Percentiles rank a stretch among this genome's conserved stretches.
Conservation (phyloP, 306 rosid genomes). For the Sechiopsis laciniata region DNA sequence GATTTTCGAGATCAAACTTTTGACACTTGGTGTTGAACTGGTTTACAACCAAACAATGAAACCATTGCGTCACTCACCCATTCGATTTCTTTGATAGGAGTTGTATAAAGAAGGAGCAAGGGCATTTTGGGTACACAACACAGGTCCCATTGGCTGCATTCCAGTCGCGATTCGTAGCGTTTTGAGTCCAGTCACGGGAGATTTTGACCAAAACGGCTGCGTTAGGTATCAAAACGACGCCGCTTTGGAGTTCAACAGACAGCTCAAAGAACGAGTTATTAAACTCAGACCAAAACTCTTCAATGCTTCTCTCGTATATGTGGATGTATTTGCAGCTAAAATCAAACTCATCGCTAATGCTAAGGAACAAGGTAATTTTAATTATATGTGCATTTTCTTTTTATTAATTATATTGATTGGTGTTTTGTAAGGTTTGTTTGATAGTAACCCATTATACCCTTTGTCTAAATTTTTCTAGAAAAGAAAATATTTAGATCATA, state of each 20-base stretch:
- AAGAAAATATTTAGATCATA: too few species aligned
- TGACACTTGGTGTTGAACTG: too few species aligned
- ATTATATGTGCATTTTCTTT: too few species aligned
- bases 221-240: constrained; percentile 45
- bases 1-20: too few species aligned
- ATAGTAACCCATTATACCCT: background rate
- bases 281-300: constrained; percentile 39
- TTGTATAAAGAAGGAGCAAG: constrained; percentile 54
- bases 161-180: constrained; percentile 36
- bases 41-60: too few species aligned
- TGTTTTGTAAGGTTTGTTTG: too few species aligned
- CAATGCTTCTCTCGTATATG: constrained; percentile 51
- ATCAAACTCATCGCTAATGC: constrained; percentile 46
- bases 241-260: constrained; percentile 55
- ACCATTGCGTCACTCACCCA: too few species aligned
- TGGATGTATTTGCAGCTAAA: constrained; percentile 70
- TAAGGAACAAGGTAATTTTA: constrained; percentile 37
- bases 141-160: constrained; percentile 77
- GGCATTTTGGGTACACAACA: constrained; percentile 78
- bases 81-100: constrained; percentile 28
- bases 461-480: background rate
- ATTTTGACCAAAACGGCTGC: constrained; percentile 52
- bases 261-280: constrained; percentile 39
- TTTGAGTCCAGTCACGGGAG: constrained; percentile 21
- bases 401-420: background rate